phyloP scores from a whole-genome alignment of 371 early-diverging fungal species.

The Mucor indicus region DNA sequence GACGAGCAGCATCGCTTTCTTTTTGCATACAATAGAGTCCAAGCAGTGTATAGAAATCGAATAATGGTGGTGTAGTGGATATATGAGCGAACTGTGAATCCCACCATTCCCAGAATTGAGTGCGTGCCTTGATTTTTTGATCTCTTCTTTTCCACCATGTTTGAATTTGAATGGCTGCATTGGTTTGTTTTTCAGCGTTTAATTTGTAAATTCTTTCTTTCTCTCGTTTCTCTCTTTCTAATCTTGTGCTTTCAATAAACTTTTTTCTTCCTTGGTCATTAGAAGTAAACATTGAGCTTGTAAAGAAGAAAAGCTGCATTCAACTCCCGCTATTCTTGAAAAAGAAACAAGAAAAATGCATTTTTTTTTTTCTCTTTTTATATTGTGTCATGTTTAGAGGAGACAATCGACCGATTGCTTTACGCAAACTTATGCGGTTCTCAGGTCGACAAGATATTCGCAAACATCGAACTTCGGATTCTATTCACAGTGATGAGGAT shows the following conservation, averaged over 20 bases:
- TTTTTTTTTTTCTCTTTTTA: neutral
- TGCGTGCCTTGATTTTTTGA: constrained; percentile 3
- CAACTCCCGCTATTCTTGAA: too few species aligned
- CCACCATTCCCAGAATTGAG: constrained; percentile 26
- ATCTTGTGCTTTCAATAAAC: constrained; percentile 35
- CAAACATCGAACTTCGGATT: constrained; percentile 39
- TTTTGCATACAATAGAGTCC: constrained; percentile 25
- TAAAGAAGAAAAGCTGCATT: too few species aligned
- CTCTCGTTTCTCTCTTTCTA: constrained; percentile 40
- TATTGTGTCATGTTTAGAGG: constrained; percentile 14
- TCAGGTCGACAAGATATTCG: constrained; percentile 24
- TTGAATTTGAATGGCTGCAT: constrained; percentile 26
- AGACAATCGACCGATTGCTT: constrained; percentile 38
- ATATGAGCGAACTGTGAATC: constrained; percentile 6
- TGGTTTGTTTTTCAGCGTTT: constrained; percentile 4
- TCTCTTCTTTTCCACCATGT: constrained; percentile 28
- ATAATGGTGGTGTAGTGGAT: neutral
- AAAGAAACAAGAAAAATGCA: neutral
- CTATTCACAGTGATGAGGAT: constrained; percentile 44
- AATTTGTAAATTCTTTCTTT: constrained; percentile 23
- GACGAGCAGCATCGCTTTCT: neutral
- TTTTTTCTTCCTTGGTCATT: constrained; percentile 25
- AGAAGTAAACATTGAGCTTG: too few species aligned
- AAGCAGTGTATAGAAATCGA: constrained; percentile 18
- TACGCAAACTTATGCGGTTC: constrained; percentile 42